Evolutionary conservation across 352 stramenopile species (phyloP).

Genomic region (Phytophthora capsici): DNA sequence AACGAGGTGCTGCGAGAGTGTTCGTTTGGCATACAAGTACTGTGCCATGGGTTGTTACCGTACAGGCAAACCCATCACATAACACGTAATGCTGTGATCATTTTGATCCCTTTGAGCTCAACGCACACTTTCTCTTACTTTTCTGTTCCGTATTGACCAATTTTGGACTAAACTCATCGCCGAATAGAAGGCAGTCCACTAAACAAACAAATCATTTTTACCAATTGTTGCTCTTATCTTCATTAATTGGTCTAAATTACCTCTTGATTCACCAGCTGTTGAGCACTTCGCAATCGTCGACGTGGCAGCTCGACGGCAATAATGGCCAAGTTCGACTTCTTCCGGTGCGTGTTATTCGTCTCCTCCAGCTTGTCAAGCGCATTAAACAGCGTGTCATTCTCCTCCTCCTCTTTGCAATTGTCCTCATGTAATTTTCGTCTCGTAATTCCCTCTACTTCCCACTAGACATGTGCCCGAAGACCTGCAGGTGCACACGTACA

Average conservation of each 20-base stretch:
- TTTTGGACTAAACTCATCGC: neutral
- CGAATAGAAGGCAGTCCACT: neutral
- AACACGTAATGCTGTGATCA: too few species aligned
- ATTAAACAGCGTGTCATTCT: neutral
- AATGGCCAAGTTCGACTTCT: conserved; percentile 63
- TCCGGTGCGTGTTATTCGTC: conserved; percentile 49
- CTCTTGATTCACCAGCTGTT: neutral
- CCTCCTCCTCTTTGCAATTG: conserved; percentile 12
- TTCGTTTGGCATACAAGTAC: too few species aligned
- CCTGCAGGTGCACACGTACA: conserved; percentile 65
- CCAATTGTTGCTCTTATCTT: neutral
- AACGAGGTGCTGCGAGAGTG: too few species aligned
- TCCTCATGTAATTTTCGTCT: conserved; percentile 7
- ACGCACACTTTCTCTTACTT: too few species aligned
- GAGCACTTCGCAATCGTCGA: conserved; percentile 26
- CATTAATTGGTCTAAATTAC: conserved; percentile 4
- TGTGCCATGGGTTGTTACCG: too few species aligned
- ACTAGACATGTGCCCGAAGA: conserved; percentile 80
- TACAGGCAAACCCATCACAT: too few species aligned
- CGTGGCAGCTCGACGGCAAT: conserved; percentile 28
- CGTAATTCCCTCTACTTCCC: conserved; percentile 17
- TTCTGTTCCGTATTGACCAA: neutral
- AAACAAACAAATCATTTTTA: neutral
- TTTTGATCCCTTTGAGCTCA: too few species aligned
- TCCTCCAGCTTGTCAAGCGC: neutral